phyloP scores from a whole-genome alignment of 1,284 basidiomycete genomes.

The Pseudozyma thailandica region DNA sequence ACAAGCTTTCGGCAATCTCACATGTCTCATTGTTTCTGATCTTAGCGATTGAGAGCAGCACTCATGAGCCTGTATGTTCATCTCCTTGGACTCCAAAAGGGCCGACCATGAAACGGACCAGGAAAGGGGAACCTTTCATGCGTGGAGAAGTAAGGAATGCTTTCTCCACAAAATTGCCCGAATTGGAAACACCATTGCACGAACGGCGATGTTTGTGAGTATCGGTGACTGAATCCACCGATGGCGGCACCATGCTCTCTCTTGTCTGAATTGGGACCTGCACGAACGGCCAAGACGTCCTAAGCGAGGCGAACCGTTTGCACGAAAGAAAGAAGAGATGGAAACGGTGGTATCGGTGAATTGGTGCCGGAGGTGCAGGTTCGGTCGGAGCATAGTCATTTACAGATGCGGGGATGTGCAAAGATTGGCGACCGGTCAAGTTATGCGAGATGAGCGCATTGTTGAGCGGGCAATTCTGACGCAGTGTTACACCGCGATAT shows the following conservation, averaged over 20 bases:
- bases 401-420: slow-evolving; percentile 3
- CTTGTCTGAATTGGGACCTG: background rate
- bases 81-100: too few relatives aligned
- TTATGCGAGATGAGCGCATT: slow-evolving; percentile 24
- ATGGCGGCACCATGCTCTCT: too few relatives aligned
- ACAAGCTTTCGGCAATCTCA: too few relatives aligned
- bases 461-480: background rate
- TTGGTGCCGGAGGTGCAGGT: background rate
- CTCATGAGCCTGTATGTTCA: too few relatives aligned
- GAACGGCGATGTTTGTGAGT: background rate
- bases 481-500: slow-evolving; percentile 1
- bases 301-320: background rate
- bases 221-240: background rate
- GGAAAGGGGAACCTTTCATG: too few relatives aligned
- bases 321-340: background rate
- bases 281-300: background rate
- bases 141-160: too few relatives aligned
- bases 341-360: background rate
- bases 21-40: too few relatives aligned
- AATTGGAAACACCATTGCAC: slow-evolving; percentile 1
- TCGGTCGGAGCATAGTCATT: slow-evolving; percentile 15
- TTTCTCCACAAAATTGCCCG: slow-evolving; percentile 3
- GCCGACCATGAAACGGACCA: too few relatives aligned
- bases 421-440: slow-evolving; percentile 24
- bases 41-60: too few relatives aligned